A percentile compares a stretch with the other conserved stretches of the same genome.
These are phyloP conservation scores for Leptosphaerulina australis DNA, from an alignment of 2,329 filamentous ascomycete species.

Conservation along the genomic window DNA sequence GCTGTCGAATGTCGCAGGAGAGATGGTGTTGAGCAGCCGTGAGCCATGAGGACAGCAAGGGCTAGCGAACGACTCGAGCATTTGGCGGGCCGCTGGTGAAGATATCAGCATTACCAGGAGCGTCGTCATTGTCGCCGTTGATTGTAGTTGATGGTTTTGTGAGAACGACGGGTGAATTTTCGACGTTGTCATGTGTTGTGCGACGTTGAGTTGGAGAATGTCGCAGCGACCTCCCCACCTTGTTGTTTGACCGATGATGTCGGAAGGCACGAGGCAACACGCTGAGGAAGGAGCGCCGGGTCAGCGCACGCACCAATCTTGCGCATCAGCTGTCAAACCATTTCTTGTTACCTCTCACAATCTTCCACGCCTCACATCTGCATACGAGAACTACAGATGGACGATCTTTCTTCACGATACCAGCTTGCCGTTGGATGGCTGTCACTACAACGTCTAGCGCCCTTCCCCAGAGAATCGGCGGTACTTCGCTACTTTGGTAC, in stretches of 20 bases:
- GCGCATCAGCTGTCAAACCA: constrained; percentile 6
- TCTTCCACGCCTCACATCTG: constrained; percentile 1
- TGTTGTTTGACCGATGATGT: constrained; percentile 27
- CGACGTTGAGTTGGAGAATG: constrained; percentile 16
- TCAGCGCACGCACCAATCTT: constrained; percentile 25
- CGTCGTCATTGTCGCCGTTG: constrained; percentile 21
- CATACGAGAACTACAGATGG: background rate
- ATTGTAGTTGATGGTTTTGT: background rate
- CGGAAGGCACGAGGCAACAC: constrained; percentile 14
- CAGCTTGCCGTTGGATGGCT: background rate
- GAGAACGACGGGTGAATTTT: constrained; percentile 15
- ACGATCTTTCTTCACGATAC: background rate
- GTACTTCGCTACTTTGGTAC: constrained; percentile 4
- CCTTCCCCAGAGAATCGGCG: background rate
- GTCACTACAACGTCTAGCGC: background rate
- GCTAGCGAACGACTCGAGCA: constrained; percentile 1
- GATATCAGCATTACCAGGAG: background rate
- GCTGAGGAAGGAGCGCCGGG: constrained; percentile 25
- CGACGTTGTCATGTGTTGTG: constrained; percentile 28
- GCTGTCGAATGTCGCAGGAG: constrained; percentile 12
- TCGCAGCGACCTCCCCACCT: constrained; percentile 22
- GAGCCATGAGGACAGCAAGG: constrained; percentile 9
- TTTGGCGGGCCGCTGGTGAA: no score
- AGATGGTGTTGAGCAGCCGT: constrained; percentile 12
- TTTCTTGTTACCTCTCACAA: constrained; percentile 10